Percentiles rank a stretch among this genome's conserved stretches.
These are phyloP conservation scores for Neolentinus lepideus DNA, from an alignment of 1,284 basidiomycete genomes.

Conservation along the genomic window DNA sequence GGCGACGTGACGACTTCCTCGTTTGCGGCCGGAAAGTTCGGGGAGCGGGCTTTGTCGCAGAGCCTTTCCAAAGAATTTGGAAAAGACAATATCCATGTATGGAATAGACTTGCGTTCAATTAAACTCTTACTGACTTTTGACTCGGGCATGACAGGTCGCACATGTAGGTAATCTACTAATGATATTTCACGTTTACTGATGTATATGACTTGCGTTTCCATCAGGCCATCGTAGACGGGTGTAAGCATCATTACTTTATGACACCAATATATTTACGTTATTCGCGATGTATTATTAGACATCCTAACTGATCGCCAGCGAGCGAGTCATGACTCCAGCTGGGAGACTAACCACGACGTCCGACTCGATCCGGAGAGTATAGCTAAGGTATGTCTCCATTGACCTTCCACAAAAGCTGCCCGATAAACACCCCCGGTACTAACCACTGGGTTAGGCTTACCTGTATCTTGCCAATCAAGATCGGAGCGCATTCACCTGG, in stretches of 20 bases:
- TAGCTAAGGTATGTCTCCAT: slow-evolving; percentile 44
- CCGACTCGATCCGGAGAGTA: slow-evolving; percentile 52
- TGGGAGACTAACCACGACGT: slow-evolving; percentile 40
- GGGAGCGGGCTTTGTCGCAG: slow-evolving; percentile 60
- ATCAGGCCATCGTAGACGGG: slow-evolving; percentile 33
- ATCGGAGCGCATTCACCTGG: slow-evolving; percentile 41
- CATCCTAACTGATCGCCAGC: slow-evolving; percentile 43
- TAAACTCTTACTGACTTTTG: neutral
- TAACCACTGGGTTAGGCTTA: slow-evolving; percentile 24
- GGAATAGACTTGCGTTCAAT: neutral
- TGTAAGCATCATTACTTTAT: too few relatives aligned
- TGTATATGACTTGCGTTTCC: neutral
- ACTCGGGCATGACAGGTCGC: slow-evolving; percentile 8
- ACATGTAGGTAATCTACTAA: slow-evolving; percentile 29
- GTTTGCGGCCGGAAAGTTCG: slow-evolving; percentile 67
- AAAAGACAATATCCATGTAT: slow-evolving; percentile 70
- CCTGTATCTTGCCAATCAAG: slow-evolving; percentile 34
- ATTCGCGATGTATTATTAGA: too few relatives aligned
- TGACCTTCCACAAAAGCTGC: neutral
- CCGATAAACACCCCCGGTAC: too few relatives aligned
- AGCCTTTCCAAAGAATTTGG: slow-evolving; percentile 77
- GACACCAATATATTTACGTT: too few relatives aligned
- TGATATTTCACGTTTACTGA: neutral
- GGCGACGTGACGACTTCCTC: slow-evolving; percentile 60
- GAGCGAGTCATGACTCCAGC: slow-evolving; percentile 24